These are phyloP conservation scores for Stereocaulon alpinum DNA, from an alignment of 495 filamentous ascomycete genomes.

Conservation along the genomic window DNA sequence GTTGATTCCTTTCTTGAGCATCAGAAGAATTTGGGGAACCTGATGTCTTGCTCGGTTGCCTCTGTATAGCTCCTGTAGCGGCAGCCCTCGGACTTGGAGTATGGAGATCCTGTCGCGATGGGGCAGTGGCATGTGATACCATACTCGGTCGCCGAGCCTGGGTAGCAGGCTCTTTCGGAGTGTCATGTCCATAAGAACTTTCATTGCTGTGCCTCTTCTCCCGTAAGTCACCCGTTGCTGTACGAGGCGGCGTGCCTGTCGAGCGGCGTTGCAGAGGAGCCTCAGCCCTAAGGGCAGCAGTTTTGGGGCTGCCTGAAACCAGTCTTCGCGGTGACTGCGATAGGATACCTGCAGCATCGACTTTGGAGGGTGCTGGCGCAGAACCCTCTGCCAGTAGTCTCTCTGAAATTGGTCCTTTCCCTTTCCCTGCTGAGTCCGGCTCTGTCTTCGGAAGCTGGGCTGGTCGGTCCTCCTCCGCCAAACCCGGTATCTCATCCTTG, in stretches of 20 bases:
- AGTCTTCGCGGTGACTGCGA: conserved; percentile 16
- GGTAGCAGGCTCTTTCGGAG: conserved; percentile 20
- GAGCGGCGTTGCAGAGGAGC: conserved; percentile 24
- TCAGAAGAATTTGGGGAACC: conserved; percentile 36
- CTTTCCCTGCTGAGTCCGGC: conserved; percentile 20
- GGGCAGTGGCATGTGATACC: conserved; percentile 48
- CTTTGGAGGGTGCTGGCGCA: conserved; percentile 6
- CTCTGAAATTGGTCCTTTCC: neutral
- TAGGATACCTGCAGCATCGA: conserved; percentile 7
- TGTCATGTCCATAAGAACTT: conserved; percentile 17
- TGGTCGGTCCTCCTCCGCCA: conserved; percentile 65
- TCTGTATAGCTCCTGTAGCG: conserved; percentile 35
- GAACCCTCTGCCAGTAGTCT: neutral
- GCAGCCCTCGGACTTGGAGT: conserved; percentile 21
- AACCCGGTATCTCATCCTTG: conserved; percentile 67
- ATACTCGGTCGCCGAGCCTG: conserved; percentile 34
- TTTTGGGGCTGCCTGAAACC: conserved; percentile 10
- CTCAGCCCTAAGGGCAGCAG: conserved; percentile 21
- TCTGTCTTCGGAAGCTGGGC: conserved; percentile 24
- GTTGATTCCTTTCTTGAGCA: conserved; percentile 32
- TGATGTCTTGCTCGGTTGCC: conserved; percentile 39
- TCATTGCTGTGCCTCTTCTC: conserved; percentile 33
- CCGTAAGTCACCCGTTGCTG: conserved; percentile 31
- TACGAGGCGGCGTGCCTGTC: conserved; percentile 32
- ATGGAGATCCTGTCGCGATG: conserved; percentile 45